Evolutionary conservation across 2,329 filamentous ascomycete species (phyloP).

Genomic region (Fusarium citri): DNA sequence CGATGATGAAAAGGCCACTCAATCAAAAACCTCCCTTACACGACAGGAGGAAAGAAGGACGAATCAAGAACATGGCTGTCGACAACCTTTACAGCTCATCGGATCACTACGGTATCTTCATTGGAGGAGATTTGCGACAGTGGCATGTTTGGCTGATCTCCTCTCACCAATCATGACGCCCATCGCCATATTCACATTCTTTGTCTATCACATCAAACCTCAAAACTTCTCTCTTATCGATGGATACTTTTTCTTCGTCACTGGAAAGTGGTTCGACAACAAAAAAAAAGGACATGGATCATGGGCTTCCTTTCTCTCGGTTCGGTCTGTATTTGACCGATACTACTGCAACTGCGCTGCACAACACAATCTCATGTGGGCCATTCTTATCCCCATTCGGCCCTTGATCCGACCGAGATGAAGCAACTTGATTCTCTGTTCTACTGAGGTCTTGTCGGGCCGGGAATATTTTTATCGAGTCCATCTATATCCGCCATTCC

Average conservation of each 20-base stretch:
- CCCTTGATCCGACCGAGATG: slow-evolving; percentile 15
- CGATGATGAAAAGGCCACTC: neutral
- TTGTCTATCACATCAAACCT: slow-evolving; percentile 14
- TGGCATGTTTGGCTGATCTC: slow-evolving; percentile 25
- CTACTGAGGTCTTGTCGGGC: slow-evolving; percentile 6
- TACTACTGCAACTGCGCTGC: neutral
- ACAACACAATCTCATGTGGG: slow-evolving; percentile 25
- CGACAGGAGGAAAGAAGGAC: neutral
- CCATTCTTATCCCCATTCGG: slow-evolving; percentile 20
- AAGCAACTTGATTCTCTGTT: neutral
- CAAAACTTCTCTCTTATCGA: slow-evolving; percentile 14
- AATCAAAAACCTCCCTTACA: neutral
- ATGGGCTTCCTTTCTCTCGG: slow-evolving; percentile 17
- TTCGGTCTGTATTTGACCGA: slow-evolving; percentile 27
- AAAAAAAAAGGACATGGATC: neutral
- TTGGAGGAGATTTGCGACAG: slow-evolving; percentile 11
- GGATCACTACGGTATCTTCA: slow-evolving; percentile 8
- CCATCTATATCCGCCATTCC: slow-evolving; percentile 11
- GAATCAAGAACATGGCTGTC: neutral
- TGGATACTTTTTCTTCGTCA: slow-evolving; percentile 8
- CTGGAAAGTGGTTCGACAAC: slow-evolving; percentile 38
- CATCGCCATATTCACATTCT: slow-evolving; percentile 19
- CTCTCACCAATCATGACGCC: slow-evolving; percentile 20
- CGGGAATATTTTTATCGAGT: neutral
- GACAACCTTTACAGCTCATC: slow-evolving; percentile 1